Conservation (phyloP, 495 filamentous ascomycete species). For the Evernia prunastri region DNA sequence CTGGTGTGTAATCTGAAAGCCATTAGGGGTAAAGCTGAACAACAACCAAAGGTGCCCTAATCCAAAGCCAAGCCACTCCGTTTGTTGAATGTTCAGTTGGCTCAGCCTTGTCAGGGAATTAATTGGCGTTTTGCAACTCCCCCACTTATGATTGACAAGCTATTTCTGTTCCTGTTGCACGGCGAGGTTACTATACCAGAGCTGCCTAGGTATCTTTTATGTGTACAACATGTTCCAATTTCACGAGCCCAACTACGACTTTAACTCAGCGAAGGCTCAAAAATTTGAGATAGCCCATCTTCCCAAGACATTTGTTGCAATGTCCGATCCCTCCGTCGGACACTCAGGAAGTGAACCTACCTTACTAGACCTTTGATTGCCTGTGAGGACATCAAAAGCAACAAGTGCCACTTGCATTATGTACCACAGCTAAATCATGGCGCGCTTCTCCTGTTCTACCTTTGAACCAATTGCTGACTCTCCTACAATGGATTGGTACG, state of each 20-base stretch:
- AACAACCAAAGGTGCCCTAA: too few species aligned
- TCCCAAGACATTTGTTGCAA: background rate
- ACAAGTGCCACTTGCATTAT: background rate
- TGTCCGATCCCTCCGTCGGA: background rate
- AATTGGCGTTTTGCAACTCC: background rate
- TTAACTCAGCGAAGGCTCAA: background rate
- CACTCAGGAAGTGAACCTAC: background rate
- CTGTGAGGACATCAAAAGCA: background rate
- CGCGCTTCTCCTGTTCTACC: background rate
- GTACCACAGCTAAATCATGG: background rate
- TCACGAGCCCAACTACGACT: background rate
- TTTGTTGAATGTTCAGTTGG: constrained; percentile 11
- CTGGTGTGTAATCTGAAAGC: background rate
- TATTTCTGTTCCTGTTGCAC: too few species aligned
- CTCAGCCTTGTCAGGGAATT: constrained; percentile 11
- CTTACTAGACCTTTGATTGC: background rate
- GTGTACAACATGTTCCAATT: background rate
- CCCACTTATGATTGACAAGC: too few species aligned
- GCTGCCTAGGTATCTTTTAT: too few species aligned
- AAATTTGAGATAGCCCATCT: background rate
- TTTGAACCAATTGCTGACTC: background rate
- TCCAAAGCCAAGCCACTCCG: constrained; percentile 13
- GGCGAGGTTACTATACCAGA: too few species aligned
- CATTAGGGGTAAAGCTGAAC: constrained; percentile 11
- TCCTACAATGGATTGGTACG: background rate